Base-by-base conservation (phyloP, 345 rosid species). In the Hypericum perforatum region DNA sequence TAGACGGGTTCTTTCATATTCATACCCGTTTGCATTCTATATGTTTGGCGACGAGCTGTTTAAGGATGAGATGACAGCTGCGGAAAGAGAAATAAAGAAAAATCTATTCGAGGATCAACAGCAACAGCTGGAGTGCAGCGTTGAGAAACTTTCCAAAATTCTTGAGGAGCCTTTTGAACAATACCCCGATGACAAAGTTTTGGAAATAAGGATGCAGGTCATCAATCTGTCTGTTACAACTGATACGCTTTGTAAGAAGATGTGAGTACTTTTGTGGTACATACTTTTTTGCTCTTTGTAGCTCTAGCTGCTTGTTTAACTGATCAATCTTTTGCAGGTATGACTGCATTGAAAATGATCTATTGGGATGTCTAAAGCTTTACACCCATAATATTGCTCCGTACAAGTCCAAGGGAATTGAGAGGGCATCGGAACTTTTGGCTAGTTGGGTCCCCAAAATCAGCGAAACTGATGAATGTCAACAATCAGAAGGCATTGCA, bases 21-120 rank as follows among this genome's bases (percentile, higher is more conserved):
- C 87, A 0, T 81, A 81, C 62, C 76, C 77, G 8, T 81, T 81
- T 55, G 87, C 87, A 0, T 81, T 63, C 50, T 78, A 64, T 65
- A 71, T 78, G 78, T 81, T 78, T 56, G 79, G 81, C 10, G 74
- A 63, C 38, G 80, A 77, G 15, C 58, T 74, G 37, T 74, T 76
- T 54, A 59, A 54, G 29, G 74, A 64, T 47, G 79, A 78, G 51
- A 68, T 71, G 74, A 64, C 43, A 43, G 14, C 53, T 29, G 15
- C 43, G 43, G 83, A 78, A 42, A 71, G 63, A 52, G 74, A 64
- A 59, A 58, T 73, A 11, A 81, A 76, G 48, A 59, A 54, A 13
- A 54, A 58, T 32, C 52, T 74, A 63, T 74, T 74, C 58, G 79
- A 74, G 70, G 62, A 63, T 41, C 75, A 67, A 39, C 79, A 74